Evolutionary conservation across 306 rosid genomes (phyloP).

Genomic region (Acacia crassicarpa): DNA sequence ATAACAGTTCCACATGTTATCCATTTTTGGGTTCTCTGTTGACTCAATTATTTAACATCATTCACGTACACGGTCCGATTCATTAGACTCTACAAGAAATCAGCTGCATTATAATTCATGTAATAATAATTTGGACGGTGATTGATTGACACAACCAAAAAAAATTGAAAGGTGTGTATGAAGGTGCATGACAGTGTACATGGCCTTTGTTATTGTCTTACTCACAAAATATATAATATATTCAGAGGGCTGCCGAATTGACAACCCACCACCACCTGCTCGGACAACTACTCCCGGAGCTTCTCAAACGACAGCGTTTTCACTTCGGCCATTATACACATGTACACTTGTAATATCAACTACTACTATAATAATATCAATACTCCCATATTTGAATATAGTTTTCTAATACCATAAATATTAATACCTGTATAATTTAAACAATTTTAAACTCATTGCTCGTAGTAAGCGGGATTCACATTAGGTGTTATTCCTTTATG

Average conservation of each 20-base stretch:
- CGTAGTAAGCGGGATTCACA: too few species aligned
- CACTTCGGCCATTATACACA: too few species aligned
- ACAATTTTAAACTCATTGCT: too few species aligned
- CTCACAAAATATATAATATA: neutral
- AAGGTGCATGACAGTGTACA: neutral
- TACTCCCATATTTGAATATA: neutral
- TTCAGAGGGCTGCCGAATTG: neutral
- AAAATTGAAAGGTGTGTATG: neutral
- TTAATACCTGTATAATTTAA: too few species aligned
- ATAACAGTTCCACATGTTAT: neutral
- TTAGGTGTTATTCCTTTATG: too few species aligned
- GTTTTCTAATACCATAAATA: neutral
- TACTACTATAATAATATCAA: too few species aligned
- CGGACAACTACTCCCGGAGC: neutral
- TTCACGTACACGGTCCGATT: neutral
- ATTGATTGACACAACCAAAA: neutral
- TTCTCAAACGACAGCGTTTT: neutral
- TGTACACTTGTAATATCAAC: too few species aligned
- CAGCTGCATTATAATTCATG: neutral
- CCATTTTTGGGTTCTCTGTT: neutral
- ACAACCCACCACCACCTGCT: neutral
- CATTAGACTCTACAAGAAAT: neutral
- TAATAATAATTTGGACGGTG: neutral
- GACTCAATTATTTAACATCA: neutral
- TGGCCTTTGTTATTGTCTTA: conserved; percentile 3